A percentile compares a stretch with the other conserved stretches of the same genome.
Evolutionary conservation across 306 rosid genomes (phyloP).

Genomic region (Sindora glabra): DNA sequence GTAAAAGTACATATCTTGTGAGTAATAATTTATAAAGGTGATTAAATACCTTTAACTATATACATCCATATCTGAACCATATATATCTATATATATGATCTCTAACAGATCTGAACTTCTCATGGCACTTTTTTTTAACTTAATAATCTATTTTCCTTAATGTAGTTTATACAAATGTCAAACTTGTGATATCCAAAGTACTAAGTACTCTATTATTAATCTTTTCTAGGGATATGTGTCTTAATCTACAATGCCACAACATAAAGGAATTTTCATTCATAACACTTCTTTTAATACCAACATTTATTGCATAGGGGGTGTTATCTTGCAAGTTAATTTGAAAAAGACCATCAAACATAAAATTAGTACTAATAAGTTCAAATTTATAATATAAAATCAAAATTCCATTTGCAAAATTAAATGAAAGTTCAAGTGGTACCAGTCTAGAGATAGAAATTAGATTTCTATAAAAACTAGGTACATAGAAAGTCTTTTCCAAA

Average conservation of each 20-base stretch:
- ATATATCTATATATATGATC: not conserved
- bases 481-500: not conserved
- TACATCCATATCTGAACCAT: not conserved
- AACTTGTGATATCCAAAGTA: not conserved
- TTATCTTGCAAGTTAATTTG: not conserved
- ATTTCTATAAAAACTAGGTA: not conserved
- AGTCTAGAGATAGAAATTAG: not conserved
- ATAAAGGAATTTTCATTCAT: not conserved
- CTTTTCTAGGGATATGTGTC: not conserved
- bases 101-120: not conserved
- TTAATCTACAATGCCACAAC: not conserved
- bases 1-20: too few species aligned
- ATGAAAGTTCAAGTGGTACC: not conserved
- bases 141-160: too few species aligned
- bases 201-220: not conserved
- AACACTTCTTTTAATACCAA: too few species aligned
- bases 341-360: not conserved
- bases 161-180: too few species aligned
- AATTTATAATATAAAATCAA: not conserved
- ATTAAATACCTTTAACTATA: too few species aligned
- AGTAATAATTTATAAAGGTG: too few species aligned
- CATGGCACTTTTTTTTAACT: too few species aligned
- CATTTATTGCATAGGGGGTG: too few species aligned
- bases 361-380: not conserved
- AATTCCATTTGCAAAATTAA: not conserved